A percentile compares a stretch with the other conserved stretches of the same genome.
Conservation (phyloP, 306 rosid genomes). For the Rosa persica region DNA sequence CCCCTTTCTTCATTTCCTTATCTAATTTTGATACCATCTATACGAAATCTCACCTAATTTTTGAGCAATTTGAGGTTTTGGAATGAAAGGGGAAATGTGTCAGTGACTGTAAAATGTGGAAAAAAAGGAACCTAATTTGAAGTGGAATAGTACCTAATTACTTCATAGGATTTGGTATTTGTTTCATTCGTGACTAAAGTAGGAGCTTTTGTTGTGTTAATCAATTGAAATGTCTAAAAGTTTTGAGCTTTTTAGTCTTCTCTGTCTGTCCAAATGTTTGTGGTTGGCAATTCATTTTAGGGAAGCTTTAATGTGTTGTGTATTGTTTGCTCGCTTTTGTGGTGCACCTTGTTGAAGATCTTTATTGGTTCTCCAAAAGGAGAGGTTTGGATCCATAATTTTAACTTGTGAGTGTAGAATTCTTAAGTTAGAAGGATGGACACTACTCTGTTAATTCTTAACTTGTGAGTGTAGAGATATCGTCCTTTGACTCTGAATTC, state of each 20-base stretch:
- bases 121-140: constrained; percentile 13
- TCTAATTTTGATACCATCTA: neutral
- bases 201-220: neutral
- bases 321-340: neutral
- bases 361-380: neutral
- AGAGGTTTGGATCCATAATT: neutral
- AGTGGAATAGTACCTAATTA: neutral
- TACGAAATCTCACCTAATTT: neutral
- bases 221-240: neutral
- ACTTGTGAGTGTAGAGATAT: neutral
- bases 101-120: neutral
- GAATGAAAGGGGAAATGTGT: neutral
- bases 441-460: neutral
- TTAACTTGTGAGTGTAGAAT: neutral
- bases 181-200: neutral
- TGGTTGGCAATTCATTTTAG: neutral
- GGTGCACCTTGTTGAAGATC: neutral
- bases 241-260: constrained; percentile 1
- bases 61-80: neutral
- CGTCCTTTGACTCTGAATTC: neutral
- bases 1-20: neutral
- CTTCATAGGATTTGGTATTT: neutral
- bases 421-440: neutral
- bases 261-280: neutral
- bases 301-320: neutral